Conservation (phyloP, 148 eudicot species). For the Fallopia convolvulus region DNA sequence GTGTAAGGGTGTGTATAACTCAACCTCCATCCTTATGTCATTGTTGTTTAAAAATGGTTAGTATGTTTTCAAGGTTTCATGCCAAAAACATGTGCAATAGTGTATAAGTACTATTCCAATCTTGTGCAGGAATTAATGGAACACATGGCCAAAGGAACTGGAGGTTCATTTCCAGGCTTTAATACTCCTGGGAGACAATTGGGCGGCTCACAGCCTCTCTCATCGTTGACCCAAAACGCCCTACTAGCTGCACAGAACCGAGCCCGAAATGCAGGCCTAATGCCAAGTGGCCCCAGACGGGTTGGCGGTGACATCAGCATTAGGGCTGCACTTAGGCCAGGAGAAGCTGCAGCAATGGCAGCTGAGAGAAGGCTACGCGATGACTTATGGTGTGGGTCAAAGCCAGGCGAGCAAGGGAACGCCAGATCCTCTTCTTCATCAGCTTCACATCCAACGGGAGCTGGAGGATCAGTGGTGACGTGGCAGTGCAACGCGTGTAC, state of each 20-base stretch:
- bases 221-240: slow-evolving; percentile 50
- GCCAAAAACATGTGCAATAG: too few species aligned
- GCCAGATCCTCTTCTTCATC: slow-evolving; percentile 12
- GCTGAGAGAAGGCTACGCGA: slow-evolving; percentile 92
- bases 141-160: slow-evolving; percentile 63
- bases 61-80: too few species aligned
- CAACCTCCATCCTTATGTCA: too few species aligned
- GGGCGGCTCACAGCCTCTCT: slow-evolving; percentile 72
- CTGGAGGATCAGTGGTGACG: slow-evolving; percentile 11
- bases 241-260: slow-evolving; percentile 77
- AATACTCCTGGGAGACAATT: slow-evolving; percentile 78
- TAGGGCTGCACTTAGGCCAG: slow-evolving; percentile 66
- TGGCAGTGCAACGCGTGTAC: slow-evolving; percentile 75
- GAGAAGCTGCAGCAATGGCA: slow-evolving; percentile 99
- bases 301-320: slow-evolving; percentile 80
- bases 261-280: slow-evolving; percentile 36
- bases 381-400: slow-evolving; percentile 85
- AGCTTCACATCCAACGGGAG: background rate
- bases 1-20: too few species aligned
- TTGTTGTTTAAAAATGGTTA: too few species aligned
- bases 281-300: slow-evolving; percentile 76
- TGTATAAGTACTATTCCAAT: too few species aligned
- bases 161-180: slow-evolving; percentile 68
- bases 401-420: slow-evolving; percentile 9
- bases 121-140: slow-evolving; percentile 71